Evolutionary conservation across 805 yeast species (phyloP).

Genomic region (Sugiyamaella lignohabitans): DNA sequence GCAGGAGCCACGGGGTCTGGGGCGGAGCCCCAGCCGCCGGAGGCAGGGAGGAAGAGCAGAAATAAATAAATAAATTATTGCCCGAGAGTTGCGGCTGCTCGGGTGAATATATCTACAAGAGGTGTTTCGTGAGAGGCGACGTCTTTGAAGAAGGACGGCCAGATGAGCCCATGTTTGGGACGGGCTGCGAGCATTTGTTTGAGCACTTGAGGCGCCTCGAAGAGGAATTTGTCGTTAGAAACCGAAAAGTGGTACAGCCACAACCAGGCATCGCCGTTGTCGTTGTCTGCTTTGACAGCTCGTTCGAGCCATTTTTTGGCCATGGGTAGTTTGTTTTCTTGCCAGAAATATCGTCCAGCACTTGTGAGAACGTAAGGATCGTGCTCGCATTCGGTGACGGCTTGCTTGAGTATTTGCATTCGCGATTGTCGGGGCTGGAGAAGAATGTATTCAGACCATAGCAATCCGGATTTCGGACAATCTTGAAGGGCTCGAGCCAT

Average conservation of each 20-base stretch:
- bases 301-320: conserved; percentile 71
- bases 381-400: conserved; percentile 60
- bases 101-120: conserved; percentile 36
- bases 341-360: conserved; percentile 64
- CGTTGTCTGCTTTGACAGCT: conserved; percentile 48
- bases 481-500: conserved; percentile 52
- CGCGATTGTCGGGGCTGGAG: conserved; percentile 40
- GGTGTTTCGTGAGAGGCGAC: conserved; percentile 40
- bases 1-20: too few species aligned
- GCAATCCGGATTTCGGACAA: conserved; percentile 49
- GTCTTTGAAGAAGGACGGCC: conserved; percentile 50
- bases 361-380: conserved; percentile 50
- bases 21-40: background rate
- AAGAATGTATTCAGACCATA: conserved; percentile 62
- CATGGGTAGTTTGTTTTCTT: conserved; percentile 51
- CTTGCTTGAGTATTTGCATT: conserved; percentile 59
- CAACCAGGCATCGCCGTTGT: conserved; percentile 74
- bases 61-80: too few species aligned
- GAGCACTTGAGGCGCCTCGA: conserved; percentile 36
- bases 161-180: conserved; percentile 56
- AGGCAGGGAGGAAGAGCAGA: background rate
- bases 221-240: conserved; percentile 18
- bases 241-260: conserved; percentile 46
- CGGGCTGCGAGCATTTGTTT: conserved; percentile 38
- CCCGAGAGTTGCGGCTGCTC: conserved; percentile 1